Base-by-base conservation (phyloP, 2,329 filamentous ascomycete genomes). In the Arthrobotrys sphaeroides region DNA sequence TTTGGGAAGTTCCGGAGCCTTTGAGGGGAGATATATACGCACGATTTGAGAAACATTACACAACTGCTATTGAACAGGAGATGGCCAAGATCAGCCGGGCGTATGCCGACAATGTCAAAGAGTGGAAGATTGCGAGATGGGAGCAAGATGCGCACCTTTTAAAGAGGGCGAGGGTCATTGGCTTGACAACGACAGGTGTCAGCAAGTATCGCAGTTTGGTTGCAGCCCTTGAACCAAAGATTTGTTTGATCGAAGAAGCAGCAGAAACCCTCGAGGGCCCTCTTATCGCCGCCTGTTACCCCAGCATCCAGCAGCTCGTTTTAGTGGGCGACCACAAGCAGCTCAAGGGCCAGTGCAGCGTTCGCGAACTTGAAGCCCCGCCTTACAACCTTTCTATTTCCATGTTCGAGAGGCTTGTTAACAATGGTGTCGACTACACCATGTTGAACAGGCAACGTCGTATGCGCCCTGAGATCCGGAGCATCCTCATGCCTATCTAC, bases 281-380 rank as follows among this genome's bases (percentile, higher is more conserved):
- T 57, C 85, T 88, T 38, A 82, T 84, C 0, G 86, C 86, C 0
- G 86, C 85, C 0, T 78, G 87, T 5, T 85, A 86, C 38, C 84
- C 84, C 1, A 85, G 84, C 0, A 80, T 88, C 1, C 83, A 88
- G 51, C 87, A 88, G 66, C 82, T 88, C 0, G 83, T 88, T 3
- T 82, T 88, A 0, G 84, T 96, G 0, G 92, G 93, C 0, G 92
- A 96, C 79, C 92, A 96, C 78, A 87, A 92, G 81, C 93, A 96
- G 80, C 84, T 96, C 1, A 87, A 89, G 7, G 92, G 90, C 0
- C 87, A 89, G 49, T 91, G 89, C 68, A 87, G 90, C 47, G 84
- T 91, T 0, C 83, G 83, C 1, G 85, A 87, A 0, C 85, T 93
- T 0, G 87, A 87, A 36, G 82, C 83, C 0, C 81, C 85, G 0